Evolutionary conservation across 2,329 filamentous ascomycete species (phyloP), one percentile per base, ranked within the genome.

Genomic region (Arthrobotrys megalospora): DNA sequence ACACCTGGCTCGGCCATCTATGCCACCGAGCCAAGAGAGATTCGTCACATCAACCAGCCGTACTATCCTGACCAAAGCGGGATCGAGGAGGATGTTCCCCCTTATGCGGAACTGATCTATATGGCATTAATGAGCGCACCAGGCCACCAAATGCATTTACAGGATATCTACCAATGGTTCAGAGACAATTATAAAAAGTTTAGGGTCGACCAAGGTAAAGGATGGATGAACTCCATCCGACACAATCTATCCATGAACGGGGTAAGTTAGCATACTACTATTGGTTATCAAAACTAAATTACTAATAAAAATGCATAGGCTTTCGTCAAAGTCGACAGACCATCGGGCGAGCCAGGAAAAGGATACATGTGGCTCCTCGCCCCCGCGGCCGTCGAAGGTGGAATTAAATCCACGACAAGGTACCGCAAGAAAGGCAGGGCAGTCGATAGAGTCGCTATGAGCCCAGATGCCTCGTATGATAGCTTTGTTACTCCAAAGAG

Each of bases 201-300:
- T 3, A 89, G 87, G 65, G 87, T 88, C 53, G 83, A 85, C 16
- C 87, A 87, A 6, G 86, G 85, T 11, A 91, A 90, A 81, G 95
- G 94, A 8, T 98, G 95, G 95, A 92, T 95, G 85, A 98, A 97
- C 84, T 97, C 93, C 83, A 96, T 98, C 80, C 90, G 95, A 1
- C 95, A 98, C 84, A 98, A 98, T 81, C 86, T 98, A 6, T 97
- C 93, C 58, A 97, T 98, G 94, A 98, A 98, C 82, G 88, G 88
- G 78, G 95, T 97, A 89, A 85, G 90, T 87, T 38, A 8, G 10
- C 24, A 76, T 32, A 64, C 12, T 21, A 55, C 12, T 28, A 43
- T 43, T 71, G 65, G 24, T 81, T 80, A 63, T 81, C 69, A 45
- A 47, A 65, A 19, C 72, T 3, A 60, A 43, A 60, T 43, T 60